A percentile compares a stretch with the other conserved stretches of the same genome.
phyloP scores from a whole-genome alignment of 306 rosid genomes.

The Elaeagnus macrophylla region DNA sequence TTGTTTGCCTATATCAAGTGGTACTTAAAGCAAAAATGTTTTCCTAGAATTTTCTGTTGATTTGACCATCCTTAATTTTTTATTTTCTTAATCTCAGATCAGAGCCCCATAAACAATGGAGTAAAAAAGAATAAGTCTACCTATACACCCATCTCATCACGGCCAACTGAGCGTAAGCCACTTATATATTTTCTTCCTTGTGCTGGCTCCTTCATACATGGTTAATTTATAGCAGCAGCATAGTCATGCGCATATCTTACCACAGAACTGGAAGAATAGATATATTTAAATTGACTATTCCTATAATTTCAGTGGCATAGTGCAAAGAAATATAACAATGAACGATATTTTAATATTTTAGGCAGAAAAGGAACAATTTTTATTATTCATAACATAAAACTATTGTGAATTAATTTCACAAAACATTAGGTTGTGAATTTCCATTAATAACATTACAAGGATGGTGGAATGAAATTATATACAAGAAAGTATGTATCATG shows the following conservation, averaged over 20 bases:
- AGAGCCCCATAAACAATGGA: conserved; percentile 23
- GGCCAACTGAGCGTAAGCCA: conserved; percentile 91
- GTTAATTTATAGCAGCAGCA: conserved; percentile 6
- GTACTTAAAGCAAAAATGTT: conserved; percentile 28
- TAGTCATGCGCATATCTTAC: not conserved
- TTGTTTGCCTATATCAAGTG: conserved; percentile 43
- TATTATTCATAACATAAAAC: too few relatives aligned
- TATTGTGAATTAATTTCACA: too few relatives aligned
- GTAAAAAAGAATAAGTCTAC: conserved; percentile 52
- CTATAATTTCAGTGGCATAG: too few relatives aligned
- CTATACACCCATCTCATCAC: conserved; percentile 56
- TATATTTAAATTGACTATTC: too few relatives aligned
- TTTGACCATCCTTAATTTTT: conserved; percentile 10
- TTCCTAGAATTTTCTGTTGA: conserved; percentile 2
- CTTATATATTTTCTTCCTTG: conserved; percentile 1
- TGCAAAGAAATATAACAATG: too few relatives aligned
- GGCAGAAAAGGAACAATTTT: too few relatives aligned
- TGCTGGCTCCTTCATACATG: conserved; percentile 7
- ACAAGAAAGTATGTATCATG: too few relatives aligned
- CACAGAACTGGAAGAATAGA: too few relatives aligned
- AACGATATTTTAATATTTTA: too few relatives aligned
- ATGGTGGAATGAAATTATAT: too few relatives aligned
- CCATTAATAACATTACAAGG: too few relatives aligned
- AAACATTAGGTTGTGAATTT: too few relatives aligned
- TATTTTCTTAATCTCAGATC: conserved; percentile 35